These are phyloP conservation scores for Saccharomycopsis javanensis DNA, from an alignment of 805 yeast species.

Conservation along the genomic window DNA sequence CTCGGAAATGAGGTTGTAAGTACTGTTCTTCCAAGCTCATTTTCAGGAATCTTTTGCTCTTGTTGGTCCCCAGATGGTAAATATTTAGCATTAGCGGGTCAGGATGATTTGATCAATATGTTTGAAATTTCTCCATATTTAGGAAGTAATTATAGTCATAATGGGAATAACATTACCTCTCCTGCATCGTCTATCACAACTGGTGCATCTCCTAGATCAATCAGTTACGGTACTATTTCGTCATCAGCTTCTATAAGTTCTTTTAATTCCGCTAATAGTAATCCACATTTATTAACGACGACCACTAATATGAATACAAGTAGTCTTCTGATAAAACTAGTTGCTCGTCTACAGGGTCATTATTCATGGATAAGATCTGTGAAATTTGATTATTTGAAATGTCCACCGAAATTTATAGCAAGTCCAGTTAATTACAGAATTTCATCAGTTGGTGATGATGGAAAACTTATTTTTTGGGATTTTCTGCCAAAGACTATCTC, in stretches of 20 bases:
- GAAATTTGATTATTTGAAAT: constrained; percentile 33
- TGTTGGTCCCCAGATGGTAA: constrained; percentile 56
- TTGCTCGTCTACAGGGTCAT: constrained; percentile 32
- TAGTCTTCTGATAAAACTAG: constrained; percentile 4
- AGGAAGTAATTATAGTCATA: not conserved
- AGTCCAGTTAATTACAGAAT: constrained; percentile 34
- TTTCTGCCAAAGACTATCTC: constrained; percentile 38
- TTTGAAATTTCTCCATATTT: constrained; percentile 24
- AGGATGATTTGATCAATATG: constrained; percentile 40
- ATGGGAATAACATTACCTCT: not conserved
- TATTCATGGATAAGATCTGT: constrained; percentile 42
- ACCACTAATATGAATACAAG: not conserved
- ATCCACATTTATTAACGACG: not conserved
- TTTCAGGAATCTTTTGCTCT: constrained; percentile 50
- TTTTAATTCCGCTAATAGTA: not conserved
- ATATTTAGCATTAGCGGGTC: constrained; percentile 86
- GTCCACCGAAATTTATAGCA: constrained; percentile 23
- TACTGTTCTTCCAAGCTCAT: constrained; percentile 54
- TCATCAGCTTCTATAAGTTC: not conserved
- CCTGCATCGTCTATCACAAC: constrained; percentile 7
- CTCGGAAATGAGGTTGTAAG: constrained; percentile 33
- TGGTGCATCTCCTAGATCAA: not conserved
- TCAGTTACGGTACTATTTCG: not conserved
- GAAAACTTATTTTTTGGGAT: constrained; percentile 43
- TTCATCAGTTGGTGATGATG: constrained; percentile 50